phyloP scores from a whole-genome alignment of 371 early-diverging fungal species.

The Globomyces sp. region DNA sequence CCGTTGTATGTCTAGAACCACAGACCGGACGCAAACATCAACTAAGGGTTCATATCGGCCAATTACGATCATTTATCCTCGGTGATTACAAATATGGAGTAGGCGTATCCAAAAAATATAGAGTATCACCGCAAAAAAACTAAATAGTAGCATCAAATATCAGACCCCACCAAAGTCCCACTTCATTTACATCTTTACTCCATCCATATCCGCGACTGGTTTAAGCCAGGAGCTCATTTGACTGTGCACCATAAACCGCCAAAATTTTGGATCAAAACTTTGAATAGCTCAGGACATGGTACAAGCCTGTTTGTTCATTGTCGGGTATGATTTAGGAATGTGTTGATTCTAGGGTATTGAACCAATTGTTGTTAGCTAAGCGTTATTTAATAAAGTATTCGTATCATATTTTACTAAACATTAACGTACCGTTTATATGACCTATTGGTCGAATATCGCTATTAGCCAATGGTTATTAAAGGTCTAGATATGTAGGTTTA shows the following conservation, averaged over 20 bases:
- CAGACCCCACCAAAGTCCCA: conserved; percentile 15
- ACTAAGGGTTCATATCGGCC: conserved; percentile 59
- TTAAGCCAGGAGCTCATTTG: conserved; percentile 1
- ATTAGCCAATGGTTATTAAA: too few relatives aligned
- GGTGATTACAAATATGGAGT: conserved; percentile 57
- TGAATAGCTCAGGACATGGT: conserved; percentile 13
- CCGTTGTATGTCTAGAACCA: conserved; percentile 60
- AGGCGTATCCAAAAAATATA: conserved; percentile 29
- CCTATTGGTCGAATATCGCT: too few relatives aligned
- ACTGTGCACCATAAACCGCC: not conserved
- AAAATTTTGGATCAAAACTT: conserved; percentile 8
- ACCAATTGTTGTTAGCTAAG: too few relatives aligned
- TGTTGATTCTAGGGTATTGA: too few relatives aligned
- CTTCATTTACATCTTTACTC: conserved; percentile 11
- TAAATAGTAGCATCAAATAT: conserved; percentile 8
- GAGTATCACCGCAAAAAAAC: not conserved
- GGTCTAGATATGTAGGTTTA: too few relatives aligned
- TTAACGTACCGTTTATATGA: too few relatives aligned
- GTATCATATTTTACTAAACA: too few relatives aligned
- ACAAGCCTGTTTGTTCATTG: not conserved
- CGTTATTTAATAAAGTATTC: too few relatives aligned
- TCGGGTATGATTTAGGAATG: too few relatives aligned
- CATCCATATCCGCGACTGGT: conserved; percentile 2
- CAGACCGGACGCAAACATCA: conserved; percentile 79
- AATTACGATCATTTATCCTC: conserved; percentile 30